These are phyloP conservation scores for Ceratocystis huliohia DNA, from an alignment of 2,329 filamentous ascomycete genomes.

Conservation along the genomic window DNA sequence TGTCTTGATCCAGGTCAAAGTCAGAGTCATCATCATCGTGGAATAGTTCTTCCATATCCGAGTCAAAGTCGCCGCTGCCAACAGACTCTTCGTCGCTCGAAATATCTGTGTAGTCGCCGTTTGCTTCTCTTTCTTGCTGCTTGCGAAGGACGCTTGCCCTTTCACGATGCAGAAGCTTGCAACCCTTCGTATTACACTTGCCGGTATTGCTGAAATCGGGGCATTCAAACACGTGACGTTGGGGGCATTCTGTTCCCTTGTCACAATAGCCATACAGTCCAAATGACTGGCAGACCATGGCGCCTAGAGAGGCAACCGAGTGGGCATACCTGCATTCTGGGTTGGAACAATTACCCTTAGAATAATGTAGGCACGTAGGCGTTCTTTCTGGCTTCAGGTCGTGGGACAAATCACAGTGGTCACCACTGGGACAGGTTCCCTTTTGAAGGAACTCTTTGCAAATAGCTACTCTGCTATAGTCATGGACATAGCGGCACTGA, in stretches of 20 bases:
- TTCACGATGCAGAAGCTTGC: slow-evolving; percentile 77
- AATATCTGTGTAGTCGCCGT: slow-evolving; percentile 49
- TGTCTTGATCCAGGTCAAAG: slow-evolving; percentile 19
- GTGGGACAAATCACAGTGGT: slow-evolving; percentile 82
- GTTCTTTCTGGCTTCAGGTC: slow-evolving; percentile 70
- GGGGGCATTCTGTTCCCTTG: slow-evolving; percentile 61
- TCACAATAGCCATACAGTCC: slow-evolving; percentile 80
- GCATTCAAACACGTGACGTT: slow-evolving; percentile 85
- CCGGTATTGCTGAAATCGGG: slow-evolving; percentile 91
- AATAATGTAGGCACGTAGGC: slow-evolving; percentile 79
- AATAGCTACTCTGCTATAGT: slow-evolving; percentile 72
- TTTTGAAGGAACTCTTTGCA: slow-evolving; percentile 80
- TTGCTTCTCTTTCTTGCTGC: slow-evolving; percentile 36
- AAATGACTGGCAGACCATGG: slow-evolving; percentile 73
- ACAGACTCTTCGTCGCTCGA: slow-evolving; percentile 66
- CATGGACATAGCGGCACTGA: slow-evolving; percentile 68
- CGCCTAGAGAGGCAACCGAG: slow-evolving; percentile 60
- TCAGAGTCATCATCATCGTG: slow-evolving; percentile 35
- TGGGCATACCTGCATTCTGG: slow-evolving; percentile 77
- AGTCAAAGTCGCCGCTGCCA: slow-evolving; percentile 68
- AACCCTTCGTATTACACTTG: slow-evolving; percentile 65
- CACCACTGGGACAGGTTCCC: slow-evolving; percentile 62
- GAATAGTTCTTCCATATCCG: slow-evolving; percentile 58
- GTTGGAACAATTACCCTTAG: slow-evolving; percentile 82
- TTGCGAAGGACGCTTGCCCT: slow-evolving; percentile 68